Percentiles rank a stretch among this genome's conserved stretches.
Conservation (phyloP, 306 rosid genomes). For the Astragalus glycyphyllos region DNA sequence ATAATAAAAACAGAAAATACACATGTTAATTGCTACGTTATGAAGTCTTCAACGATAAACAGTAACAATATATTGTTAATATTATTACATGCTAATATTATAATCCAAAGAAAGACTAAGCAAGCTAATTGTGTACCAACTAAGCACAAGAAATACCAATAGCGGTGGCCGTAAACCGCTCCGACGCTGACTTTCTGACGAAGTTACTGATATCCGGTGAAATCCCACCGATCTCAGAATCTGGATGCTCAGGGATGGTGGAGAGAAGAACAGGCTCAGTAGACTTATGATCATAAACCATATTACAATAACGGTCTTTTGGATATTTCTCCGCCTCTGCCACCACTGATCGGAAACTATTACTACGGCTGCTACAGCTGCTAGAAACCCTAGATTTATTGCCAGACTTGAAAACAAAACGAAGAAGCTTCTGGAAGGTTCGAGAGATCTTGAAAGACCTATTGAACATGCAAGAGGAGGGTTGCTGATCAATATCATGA, state of each 20-base stretch:
- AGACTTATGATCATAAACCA: conserved; percentile 60
- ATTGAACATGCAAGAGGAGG: neutral
- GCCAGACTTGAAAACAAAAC: conserved; percentile 64
- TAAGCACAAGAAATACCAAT: conserved; percentile 69
- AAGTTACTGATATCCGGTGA: conserved; percentile 79
- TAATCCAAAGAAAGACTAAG: neutral
- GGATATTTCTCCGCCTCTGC: conserved; percentile 41
- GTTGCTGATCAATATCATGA: too few species aligned
- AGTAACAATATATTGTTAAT: neutral
- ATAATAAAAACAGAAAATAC: too few species aligned
- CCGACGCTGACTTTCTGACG: conserved; percentile 65
- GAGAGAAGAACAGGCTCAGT: conserved; percentile 50
- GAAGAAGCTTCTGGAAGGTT: conserved; percentile 64
- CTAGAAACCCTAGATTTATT: conserved; percentile 21
- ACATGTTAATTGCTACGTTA: too few species aligned
- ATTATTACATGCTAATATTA: neutral
- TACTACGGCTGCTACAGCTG: neutral
- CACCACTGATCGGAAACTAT: conserved; percentile 4
- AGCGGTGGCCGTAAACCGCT: conserved; percentile 55
- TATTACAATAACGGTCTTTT: conserved; percentile 53
- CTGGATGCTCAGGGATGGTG: conserved; percentile 80
- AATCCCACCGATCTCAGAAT: conserved; percentile 54
- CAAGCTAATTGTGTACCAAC: neutral
- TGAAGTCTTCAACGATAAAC: too few species aligned
- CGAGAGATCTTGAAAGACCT: conserved; percentile 68